Evolutionary conservation across 2,329 filamentous ascomycete species (phyloP).

Genomic region (Trichoderma aggressivum): DNA sequence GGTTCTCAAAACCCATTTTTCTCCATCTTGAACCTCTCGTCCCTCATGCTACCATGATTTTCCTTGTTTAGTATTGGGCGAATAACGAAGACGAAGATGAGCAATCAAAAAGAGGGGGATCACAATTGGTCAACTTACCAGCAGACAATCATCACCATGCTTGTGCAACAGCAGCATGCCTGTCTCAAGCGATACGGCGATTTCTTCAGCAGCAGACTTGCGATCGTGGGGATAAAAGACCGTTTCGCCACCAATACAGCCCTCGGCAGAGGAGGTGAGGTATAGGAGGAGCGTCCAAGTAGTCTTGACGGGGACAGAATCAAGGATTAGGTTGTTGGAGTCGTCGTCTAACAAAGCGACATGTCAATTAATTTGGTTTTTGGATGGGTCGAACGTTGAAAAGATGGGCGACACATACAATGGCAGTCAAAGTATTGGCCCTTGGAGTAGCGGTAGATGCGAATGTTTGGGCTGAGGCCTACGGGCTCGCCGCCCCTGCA

Average conservation of each 20-base stretch:
- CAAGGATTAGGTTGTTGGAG: slow-evolving; percentile 62
- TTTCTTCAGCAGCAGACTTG: slow-evolving; percentile 56
- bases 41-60: slow-evolving; percentile 65
- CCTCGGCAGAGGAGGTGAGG: slow-evolving; percentile 69
- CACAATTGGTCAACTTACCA: slow-evolving; percentile 48
- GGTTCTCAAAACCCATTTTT: slow-evolving; percentile 88
- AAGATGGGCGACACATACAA: slow-evolving; percentile 53
- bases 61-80: slow-evolving; percentile 25
- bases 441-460: slow-evolving; percentile 80
- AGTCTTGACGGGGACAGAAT: slow-evolving; percentile 47
- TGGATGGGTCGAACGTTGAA: not conserved
- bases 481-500: slow-evolving; percentile 77
- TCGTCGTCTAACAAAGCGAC: slow-evolving; percentile 68
- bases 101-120: not conserved
- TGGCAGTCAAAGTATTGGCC: slow-evolving; percentile 92
- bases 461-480: slow-evolving; percentile 84
- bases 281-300: slow-evolving; percentile 93
- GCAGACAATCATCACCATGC: slow-evolving; percentile 82
- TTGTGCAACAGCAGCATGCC: slow-evolving; percentile 84
- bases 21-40: slow-evolving; percentile 70
- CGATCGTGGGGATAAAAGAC: slow-evolving; percentile 79
- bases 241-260: slow-evolving; percentile 82
- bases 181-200: slow-evolving; percentile 72
- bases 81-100: not conserved
- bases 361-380: not conserved